phyloP scores from a whole-genome alignment of 2,329 filamentous ascomycete genomes.

The Trichoderma sp. region DNA sequence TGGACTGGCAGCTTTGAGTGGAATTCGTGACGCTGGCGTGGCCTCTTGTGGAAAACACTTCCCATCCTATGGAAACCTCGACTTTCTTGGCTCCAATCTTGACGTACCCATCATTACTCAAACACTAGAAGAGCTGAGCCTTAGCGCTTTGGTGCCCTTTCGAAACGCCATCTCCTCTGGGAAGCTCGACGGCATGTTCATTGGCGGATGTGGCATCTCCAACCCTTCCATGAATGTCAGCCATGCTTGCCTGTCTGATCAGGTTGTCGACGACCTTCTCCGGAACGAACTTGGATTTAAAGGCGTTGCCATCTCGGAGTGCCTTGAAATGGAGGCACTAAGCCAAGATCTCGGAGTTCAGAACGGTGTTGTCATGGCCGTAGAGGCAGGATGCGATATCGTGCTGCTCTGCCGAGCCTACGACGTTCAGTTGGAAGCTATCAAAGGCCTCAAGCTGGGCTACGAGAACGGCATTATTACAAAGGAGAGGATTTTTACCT shows the following conservation, averaged over 20 bases:
- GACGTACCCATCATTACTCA: conserved; percentile 96
- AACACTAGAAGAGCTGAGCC: conserved; percentile 83
- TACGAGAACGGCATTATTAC: conserved; percentile 89
- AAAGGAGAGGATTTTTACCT: conserved; percentile 74
- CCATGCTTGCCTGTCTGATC: conserved; percentile 89
- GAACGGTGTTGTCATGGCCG: conserved; percentile 94
- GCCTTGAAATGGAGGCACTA: conserved; percentile 92
- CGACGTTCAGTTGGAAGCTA: conserved; percentile 84
- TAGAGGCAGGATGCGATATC: conserved; percentile 92
- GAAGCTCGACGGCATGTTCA: conserved; percentile 85
- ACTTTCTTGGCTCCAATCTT: conserved; percentile 85
- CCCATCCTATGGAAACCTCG: conserved; percentile 90
- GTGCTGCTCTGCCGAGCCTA: conserved; percentile 86
- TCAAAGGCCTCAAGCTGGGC: conserved; percentile 83
- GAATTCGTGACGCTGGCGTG: conserved; percentile 86
- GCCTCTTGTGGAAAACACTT: conserved; percentile 95
- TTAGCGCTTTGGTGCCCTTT: conserved; percentile 90
- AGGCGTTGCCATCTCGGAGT: conserved; percentile 92
- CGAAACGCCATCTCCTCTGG: conserved; percentile 84
- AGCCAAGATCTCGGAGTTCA: conserved; percentile 96
- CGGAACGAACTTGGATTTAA: conserved; percentile 86
- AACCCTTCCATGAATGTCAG: conserved; percentile 91
- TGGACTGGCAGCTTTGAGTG: conserved; percentile 84
- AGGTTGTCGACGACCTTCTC: conserved; percentile 86
- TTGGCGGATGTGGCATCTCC: conserved; percentile 89